A percentile compares a stretch with the other conserved stretches of the same genome.
These are phyloP conservation scores for Phalaenopsis hybrid DNA, from an alignment of 116 monocot genomes.

Conservation along the genomic window DNA sequence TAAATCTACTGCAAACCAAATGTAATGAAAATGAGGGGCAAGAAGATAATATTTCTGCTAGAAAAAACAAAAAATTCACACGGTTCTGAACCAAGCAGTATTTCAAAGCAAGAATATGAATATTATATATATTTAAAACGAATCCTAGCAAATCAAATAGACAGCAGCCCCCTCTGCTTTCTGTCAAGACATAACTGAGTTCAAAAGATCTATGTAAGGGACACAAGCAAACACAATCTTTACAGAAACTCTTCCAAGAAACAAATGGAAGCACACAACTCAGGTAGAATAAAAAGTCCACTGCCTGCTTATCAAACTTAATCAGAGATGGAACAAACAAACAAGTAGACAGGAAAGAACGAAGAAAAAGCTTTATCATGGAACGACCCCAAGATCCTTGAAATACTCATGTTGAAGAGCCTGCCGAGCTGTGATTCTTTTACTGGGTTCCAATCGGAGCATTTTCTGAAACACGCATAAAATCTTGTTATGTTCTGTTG, in stretches of 20 bases:
- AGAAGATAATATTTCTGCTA: no score
- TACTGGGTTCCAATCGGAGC: conserved; percentile 67
- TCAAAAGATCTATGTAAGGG: not conserved
- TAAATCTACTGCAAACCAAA: no score
- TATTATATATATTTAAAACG: no score
- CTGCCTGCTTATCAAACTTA: conserved; percentile 2
- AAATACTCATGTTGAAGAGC: conserved; percentile 90
- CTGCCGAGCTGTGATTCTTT: conserved; percentile 66
- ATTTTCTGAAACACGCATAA: conserved; percentile 56
- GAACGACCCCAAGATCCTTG: conserved; percentile 55
- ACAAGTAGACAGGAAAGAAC: not conserved
- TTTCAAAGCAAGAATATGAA: no score
- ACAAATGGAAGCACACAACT: conserved; percentile 4
- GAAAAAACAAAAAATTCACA: no score
- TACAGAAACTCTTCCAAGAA: not conserved
- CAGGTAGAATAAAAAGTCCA: not conserved
- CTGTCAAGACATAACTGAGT: not conserved
- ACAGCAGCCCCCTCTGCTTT: not conserved
- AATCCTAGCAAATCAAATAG: not conserved
- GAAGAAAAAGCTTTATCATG: conserved; percentile 5
- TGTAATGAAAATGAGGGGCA: no score
- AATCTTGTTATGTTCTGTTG: not conserved
- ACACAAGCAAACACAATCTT: not conserved
- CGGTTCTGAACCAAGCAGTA: no score
- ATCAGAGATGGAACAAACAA: not conserved